Conservation (phyloP, 73 alveolate species). For the Durusdinium trenchii region DNA sequence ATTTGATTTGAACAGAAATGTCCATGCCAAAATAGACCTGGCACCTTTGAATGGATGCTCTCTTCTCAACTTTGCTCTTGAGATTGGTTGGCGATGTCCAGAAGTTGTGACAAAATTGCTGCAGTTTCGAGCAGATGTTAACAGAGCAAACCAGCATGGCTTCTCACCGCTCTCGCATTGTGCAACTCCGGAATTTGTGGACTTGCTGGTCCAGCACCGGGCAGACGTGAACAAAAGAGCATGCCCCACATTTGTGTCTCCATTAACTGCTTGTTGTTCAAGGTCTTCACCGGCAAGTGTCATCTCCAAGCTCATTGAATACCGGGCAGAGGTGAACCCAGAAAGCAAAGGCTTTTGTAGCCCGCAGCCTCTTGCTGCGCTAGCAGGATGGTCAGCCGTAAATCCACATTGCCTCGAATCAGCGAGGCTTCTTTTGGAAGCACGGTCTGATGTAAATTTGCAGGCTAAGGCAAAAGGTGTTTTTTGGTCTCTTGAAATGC, state of each 20-base stretch:
- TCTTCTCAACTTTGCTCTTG: slow-evolving; percentile 28
- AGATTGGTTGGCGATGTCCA: slow-evolving; percentile 28
- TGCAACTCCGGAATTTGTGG: slow-evolving; percentile 26
- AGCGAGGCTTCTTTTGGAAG: slow-evolving; percentile 10
- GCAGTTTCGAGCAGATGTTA: slow-evolving; percentile 5
- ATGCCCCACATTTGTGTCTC: background rate
- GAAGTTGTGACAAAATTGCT: slow-evolving; percentile 29
- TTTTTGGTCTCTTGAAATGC: background rate
- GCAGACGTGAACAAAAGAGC: slow-evolving; percentile 43
- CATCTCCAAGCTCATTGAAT: background rate
- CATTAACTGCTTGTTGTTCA: background rate
- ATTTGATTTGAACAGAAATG: slow-evolving; percentile 37
- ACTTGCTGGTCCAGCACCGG: background rate
- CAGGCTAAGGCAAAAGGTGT: slow-evolving; percentile 1
- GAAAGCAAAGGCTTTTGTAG: background rate
- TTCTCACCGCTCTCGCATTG: slow-evolving; percentile 19
- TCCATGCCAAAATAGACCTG: slow-evolving; percentile 40
- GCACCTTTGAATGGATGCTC: background rate
- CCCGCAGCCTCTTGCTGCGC: slow-evolving; percentile 31
- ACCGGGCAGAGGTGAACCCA: slow-evolving; percentile 28
- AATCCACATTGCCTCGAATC: slow-evolving; percentile 43
- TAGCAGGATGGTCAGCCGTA: slow-evolving; percentile 20
- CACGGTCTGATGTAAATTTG: slow-evolving; percentile 5
- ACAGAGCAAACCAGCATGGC: background rate
- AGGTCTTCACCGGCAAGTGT: slow-evolving; percentile 35